Evolutionary conservation across 805 yeast genomes (phyloP).

Genomic region (Torulaspora maleeae): DNA sequence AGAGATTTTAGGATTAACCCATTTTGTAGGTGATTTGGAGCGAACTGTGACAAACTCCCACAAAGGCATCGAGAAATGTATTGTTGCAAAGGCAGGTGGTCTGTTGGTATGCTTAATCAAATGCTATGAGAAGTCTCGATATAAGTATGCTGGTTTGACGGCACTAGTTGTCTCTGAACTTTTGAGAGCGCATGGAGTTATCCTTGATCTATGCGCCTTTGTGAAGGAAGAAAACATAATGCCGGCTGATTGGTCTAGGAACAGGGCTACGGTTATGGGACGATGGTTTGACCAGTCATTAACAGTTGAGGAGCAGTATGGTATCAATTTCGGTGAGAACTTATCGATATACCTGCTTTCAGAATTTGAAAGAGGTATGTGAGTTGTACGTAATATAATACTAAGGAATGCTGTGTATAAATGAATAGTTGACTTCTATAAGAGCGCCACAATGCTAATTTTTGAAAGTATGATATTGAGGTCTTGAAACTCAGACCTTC

Average conservation of each 20-base stretch:
- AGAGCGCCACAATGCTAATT: neutral
- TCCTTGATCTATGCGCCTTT: slow-evolving; percentile 80
- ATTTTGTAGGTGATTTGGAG: slow-evolving; percentile 84
- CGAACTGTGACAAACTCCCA: slow-evolving; percentile 53
- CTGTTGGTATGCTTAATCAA: slow-evolving; percentile 74
- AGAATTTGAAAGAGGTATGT: slow-evolving; percentile 41
- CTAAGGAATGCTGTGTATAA: neutral
- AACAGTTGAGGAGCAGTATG: slow-evolving; percentile 41
- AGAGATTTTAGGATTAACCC: slow-evolving; percentile 86
- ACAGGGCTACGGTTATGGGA: slow-evolving; percentile 62
- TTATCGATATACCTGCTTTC: slow-evolving; percentile 55
- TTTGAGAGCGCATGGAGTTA: slow-evolving; percentile 72
- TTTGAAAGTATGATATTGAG: neutral
- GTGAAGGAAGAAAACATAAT: slow-evolving; percentile 48
- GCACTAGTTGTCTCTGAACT: slow-evolving; percentile 79
- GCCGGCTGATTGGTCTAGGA: slow-evolving; percentile 76
- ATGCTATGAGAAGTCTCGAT: slow-evolving; percentile 43
- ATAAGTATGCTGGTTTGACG: slow-evolving; percentile 59
- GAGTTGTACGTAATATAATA: neutral
- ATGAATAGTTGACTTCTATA: neutral
- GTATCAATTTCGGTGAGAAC: slow-evolving; percentile 64
- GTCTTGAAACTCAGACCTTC: slow-evolving; percentile 17
- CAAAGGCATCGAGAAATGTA: slow-evolving; percentile 43
- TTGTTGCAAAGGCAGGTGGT: slow-evolving; percentile 79
- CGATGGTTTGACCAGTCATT: slow-evolving; percentile 51